Base-by-base conservation (phyloP, 129 eudicot species). In the Artemisia annua region DNA sequence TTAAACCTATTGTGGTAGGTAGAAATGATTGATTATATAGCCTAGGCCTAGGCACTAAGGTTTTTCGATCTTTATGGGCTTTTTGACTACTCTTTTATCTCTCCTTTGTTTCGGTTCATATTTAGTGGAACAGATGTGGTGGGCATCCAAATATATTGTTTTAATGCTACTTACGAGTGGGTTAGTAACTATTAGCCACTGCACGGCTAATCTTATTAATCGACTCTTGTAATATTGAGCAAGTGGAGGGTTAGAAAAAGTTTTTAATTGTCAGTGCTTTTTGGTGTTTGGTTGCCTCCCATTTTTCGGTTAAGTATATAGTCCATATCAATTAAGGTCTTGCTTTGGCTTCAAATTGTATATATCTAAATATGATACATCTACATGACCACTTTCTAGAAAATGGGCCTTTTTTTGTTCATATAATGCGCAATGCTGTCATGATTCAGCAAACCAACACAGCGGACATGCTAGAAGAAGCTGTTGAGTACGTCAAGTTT, bases 391-490 rank as follows among this genome's bases (percentile, higher is more conserved):
- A 28, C 32, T 28, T 28, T 28, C 3, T 28, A 28, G 32, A 28
- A 28, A 28, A 28, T 28, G 32, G 0, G 3, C 5, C 32, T 28
- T 28, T 28, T 28, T 28, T 3, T 28, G 32, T 28, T 28, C 32
- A 28, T 28, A 51, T 63, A 53, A 75, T 75, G 56, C 53, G 72
- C 8, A 20, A 59, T 77, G 81, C 62, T 54, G 50, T 69, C 51
- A 5, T 61, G 52, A 49, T 79, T 85, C 95, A 92, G 98, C 98
- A 92, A 92, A 92, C 96, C 8, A 92, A 92, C 79, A 92, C 98
- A 0, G 95, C 98, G 22, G 98, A 92, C 81, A 92, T 92, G 98
- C 74, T 92, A 67, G 98, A 92, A 8, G 98, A 92, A 88, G 98
- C 98, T 4, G 98, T 92, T 30, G 92, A 91, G 56, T 92, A 92